Evolutionary conservation across 768 basidiomycete genomes (phyloP).

Genomic region (Lactarius quietus): DNA sequence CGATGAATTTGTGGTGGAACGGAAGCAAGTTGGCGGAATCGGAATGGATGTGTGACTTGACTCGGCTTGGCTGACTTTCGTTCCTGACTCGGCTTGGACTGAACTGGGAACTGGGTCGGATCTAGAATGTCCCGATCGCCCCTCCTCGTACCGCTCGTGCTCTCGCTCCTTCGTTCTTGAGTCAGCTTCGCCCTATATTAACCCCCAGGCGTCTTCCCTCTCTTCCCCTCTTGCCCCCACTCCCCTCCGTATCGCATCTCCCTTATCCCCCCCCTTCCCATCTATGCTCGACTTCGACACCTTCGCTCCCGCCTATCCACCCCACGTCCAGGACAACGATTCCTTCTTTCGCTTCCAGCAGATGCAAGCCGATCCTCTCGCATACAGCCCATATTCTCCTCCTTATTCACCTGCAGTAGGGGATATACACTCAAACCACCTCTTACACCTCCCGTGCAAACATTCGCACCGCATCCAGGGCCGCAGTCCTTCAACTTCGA

Average conservation of each 20-base stretch:
- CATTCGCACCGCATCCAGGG: constrained; percentile 5
- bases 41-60: constrained; percentile 3
- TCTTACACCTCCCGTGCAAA: neutral
- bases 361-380: constrained; percentile 14
- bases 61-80: neutral
- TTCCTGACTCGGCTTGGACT: constrained; percentile 2
- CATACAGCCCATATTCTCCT: constrained; percentile 13
- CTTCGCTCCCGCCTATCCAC: constrained; percentile 5
- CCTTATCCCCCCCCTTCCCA: neutral
- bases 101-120: constrained; percentile 21
- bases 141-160: neutral
- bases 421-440: constrained; percentile 5
- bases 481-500: constrained; percentile 24
- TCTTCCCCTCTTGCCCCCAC: neutral
- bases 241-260: neutral
- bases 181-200: constrained; percentile 21
- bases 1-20: neutral
- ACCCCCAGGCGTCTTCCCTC: constrained; percentile 12
- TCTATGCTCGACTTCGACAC: constrained; percentile 22
- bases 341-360: constrained; percentile 1
- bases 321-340: constrained; percentile 13
- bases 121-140: constrained; percentile 24
- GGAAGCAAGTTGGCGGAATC: neutral
- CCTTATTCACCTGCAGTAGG: neutral
- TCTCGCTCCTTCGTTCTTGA: neutral